Percentiles rank a stretch among this genome's conserved stretches.
Conservation (phyloP, 2,329 filamentous ascomycete species). For the Fusarium clavum region DNA sequence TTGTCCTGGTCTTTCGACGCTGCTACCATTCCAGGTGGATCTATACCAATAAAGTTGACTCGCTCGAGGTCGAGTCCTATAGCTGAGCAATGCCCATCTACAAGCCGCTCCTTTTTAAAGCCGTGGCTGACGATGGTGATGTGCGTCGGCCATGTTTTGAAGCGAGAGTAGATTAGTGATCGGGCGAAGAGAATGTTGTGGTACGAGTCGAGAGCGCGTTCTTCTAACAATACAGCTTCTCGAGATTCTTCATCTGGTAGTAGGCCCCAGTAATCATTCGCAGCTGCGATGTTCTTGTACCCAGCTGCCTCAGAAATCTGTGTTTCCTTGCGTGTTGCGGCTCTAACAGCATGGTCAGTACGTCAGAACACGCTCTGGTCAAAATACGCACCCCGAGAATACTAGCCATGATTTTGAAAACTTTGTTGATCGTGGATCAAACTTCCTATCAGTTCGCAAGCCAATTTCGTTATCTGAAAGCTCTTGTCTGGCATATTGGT, state of each 20-base stretch:
- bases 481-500: constrained; percentile 34
- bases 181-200: constrained; percentile 86
- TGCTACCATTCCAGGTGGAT: constrained; percentile 64
- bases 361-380: fast-evolving
- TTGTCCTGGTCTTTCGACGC: constrained; percentile 49
- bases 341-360: constrained; percentile 55
- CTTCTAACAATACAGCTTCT: constrained; percentile 67
- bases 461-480: not conserved
- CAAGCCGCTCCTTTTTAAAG: constrained; percentile 74
- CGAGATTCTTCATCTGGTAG: constrained; percentile 37
- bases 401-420: constrained; percentile 57
- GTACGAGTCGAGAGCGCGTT: constrained; percentile 83
- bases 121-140: constrained; percentile 75
- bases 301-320: constrained; percentile 70
- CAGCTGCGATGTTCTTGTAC: constrained; percentile 66
- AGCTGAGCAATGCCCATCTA: constrained; percentile 72
- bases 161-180: constrained; percentile 57
- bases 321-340: constrained; percentile 70
- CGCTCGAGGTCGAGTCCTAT: constrained; percentile 63
- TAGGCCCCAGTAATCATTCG: constrained; percentile 61
- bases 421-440: not conserved
- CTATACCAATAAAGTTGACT: constrained; percentile 70
- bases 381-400: constrained; percentile 74
- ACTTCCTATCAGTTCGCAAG: not conserved
- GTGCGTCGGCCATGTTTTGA: constrained; percentile 63